These are phyloP conservation scores for Kondoa subrosea DNA, from an alignment of 768 basidiomycete species.

Conservation along the genomic window DNA sequence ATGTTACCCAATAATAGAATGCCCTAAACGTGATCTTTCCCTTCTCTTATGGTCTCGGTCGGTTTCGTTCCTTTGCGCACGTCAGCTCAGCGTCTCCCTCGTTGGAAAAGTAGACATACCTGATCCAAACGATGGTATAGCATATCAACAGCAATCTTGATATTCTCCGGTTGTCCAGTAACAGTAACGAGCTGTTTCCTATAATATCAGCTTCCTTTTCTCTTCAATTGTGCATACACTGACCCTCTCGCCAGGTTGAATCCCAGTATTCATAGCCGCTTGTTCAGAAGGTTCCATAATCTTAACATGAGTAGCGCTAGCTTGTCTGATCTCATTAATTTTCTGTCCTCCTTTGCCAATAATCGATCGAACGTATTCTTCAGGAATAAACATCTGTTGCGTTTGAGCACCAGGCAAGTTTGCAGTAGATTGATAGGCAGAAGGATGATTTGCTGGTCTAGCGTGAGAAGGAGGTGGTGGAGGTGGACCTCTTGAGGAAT, in stretches of 20 bases:
- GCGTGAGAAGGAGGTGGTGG: constrained; percentile 12
- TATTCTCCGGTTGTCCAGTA: constrained; percentile 83
- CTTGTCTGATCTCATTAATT: constrained; percentile 94
- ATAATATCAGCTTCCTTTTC: too few relatives aligned
- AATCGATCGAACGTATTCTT: constrained; percentile 89
- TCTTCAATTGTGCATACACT: background rate
- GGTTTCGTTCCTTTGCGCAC: background rate
- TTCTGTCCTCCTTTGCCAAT: constrained; percentile 97
- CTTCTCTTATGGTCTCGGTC: background rate
- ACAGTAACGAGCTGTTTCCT: constrained; percentile 63
- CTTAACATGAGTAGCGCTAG: constrained; percentile 90
- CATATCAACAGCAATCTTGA: constrained; percentile 88
- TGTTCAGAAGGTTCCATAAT: constrained; percentile 89
- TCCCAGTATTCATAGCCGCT: constrained; percentile 30
- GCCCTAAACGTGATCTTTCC: background rate
- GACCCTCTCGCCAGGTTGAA: constrained; percentile 18
- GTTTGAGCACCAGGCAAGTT: constrained; percentile 53
- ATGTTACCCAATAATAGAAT: background rate
- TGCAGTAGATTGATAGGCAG: constrained; percentile 39
- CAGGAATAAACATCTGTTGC: constrained; percentile 96
- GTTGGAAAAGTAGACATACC: background rate
- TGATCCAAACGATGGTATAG: constrained; percentile 34
- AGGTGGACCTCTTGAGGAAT: constrained; percentile 17
- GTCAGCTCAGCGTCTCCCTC: background rate
- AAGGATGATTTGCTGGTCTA: constrained; percentile 29